A percentile compares a stretch with the other conserved stretches of the same genome.
These are phyloP conservation scores for Orbilia oligospora DNA, from an alignment of 2,329 filamentous ascomycete species.

Conservation along the genomic window DNA sequence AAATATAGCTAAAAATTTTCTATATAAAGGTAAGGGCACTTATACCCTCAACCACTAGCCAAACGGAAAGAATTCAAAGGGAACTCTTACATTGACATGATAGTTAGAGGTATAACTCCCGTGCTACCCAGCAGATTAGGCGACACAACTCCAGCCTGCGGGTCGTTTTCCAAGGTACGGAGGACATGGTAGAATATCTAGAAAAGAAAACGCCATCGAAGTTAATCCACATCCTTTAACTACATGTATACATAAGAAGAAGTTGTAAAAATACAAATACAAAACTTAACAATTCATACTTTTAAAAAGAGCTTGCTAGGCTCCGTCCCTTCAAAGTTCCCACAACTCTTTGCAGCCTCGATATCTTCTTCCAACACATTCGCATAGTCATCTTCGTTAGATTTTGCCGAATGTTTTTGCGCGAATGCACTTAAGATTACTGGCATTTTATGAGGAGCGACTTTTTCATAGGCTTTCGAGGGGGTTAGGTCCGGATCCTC, in stretches of 20 bases:
- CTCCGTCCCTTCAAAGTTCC: slow-evolving; percentile 75
- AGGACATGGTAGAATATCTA: slow-evolving; percentile 78
- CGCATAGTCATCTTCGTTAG: slow-evolving; percentile 23
- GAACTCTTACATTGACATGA: slow-evolving; percentile 73
- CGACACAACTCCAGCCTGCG: slow-evolving; percentile 71
- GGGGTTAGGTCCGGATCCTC: slow-evolving; percentile 41
- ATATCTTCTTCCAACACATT: slow-evolving; percentile 68
- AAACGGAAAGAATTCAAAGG: not conserved
- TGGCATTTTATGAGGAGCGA: slow-evolving; percentile 30
- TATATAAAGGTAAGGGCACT: too few relatives aligned
- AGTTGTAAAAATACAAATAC: not conserved
- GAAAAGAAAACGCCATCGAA: not conserved
- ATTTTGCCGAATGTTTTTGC: slow-evolving; percentile 52
- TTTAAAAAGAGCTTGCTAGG: slow-evolving; percentile 79
- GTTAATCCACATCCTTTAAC: not conserved
- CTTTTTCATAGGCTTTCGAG: slow-evolving; percentile 46
- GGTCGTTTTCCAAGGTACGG: slow-evolving; percentile 71
- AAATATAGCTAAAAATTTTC: too few relatives aligned
- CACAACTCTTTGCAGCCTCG: slow-evolving; percentile 73
- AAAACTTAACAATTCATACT: slow-evolving; percentile 67
- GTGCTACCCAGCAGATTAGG: slow-evolving; percentile 74
- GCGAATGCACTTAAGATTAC: slow-evolving; percentile 24
- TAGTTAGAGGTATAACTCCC: slow-evolving; percentile 77
- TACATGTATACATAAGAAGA: not conserved
- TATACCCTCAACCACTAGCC: not conserved